These are phyloP conservation scores for Puccinellia tenuiflora DNA, from an alignment of 176 grass and related monocot species.

Conservation along the genomic window DNA sequence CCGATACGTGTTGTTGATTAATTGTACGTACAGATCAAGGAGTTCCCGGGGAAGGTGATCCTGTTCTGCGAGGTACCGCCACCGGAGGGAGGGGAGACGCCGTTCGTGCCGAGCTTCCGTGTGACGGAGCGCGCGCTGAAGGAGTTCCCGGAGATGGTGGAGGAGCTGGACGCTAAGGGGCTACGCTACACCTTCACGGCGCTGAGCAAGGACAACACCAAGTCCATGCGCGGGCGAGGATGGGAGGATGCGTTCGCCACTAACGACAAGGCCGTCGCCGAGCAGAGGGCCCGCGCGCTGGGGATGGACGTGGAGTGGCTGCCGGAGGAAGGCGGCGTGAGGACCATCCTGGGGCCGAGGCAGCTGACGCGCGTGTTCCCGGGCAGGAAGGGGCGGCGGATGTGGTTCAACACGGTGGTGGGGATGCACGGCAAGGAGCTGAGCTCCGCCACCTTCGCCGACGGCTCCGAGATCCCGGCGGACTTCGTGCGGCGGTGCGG, in stretches of 20 bases:
- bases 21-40: conserved; percentile 29
- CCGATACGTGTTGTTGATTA: background rate
- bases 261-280: conserved; percentile 39
- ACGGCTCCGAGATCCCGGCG: conserved; percentile 49
- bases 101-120: conserved; percentile 63
- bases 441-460: conserved; percentile 45
- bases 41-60: conserved; percentile 43
- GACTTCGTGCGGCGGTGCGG: conserved; percentile 46
- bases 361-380: conserved; percentile 54
- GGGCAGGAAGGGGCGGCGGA: conserved; percentile 5
- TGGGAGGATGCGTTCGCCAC: conserved; percentile 76
- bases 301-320: conserved; percentile 74
- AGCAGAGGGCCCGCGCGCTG: conserved; percentile 37
- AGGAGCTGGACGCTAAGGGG: conserved; percentile 43
- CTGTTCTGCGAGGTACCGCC: conserved; percentile 53
- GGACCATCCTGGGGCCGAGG: conserved; percentile 33
- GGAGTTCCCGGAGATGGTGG: conserved; percentile 58
- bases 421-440: conserved; percentile 60
- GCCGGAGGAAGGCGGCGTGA: conserved; percentile 24
- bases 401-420: conserved; percentile 78
- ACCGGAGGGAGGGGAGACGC: conserved; percentile 59
- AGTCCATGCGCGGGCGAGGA: conserved; percentile 56
- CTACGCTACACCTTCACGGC: conserved; percentile 58
- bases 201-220: conserved; percentile 59
- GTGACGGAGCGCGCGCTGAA: conserved; percentile 47